Conservation (phyloP, 2,329 filamentous ascomycete species). For the Scortechinia acanthostroma region DNA sequence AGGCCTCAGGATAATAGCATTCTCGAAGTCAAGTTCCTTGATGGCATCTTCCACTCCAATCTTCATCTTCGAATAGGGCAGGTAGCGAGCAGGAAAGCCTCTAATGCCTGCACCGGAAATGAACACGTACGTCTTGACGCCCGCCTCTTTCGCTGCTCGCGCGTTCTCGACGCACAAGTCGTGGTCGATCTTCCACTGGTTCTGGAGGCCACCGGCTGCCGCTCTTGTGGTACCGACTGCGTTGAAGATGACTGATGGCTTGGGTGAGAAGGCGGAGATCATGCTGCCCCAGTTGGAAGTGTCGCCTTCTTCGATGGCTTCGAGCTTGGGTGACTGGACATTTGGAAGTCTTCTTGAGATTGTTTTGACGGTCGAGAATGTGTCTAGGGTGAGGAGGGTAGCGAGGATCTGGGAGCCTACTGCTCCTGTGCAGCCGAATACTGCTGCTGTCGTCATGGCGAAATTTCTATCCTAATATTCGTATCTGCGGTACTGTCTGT, state of each 20-base stretch:
- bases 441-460: constrained; percentile 36
- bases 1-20: constrained; percentile 68
- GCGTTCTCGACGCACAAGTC: constrained; percentile 79
- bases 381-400: constrained; percentile 45
- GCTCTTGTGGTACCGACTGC: constrained; percentile 74
- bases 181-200: constrained; percentile 82
- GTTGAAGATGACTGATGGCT: constrained; percentile 65
- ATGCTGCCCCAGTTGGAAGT: constrained; percentile 59
- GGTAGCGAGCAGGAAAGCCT: constrained; percentile 25
- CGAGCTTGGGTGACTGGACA: constrained; percentile 45
- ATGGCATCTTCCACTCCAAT: constrained; percentile 77
- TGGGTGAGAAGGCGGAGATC: constrained; percentile 45
- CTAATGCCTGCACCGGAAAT: constrained; percentile 52
- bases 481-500: no score
- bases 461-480: no score
- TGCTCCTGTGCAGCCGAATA: constrained; percentile 63
- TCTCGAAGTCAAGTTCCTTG: constrained; percentile 66
- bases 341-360: constrained; percentile 61
- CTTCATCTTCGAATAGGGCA: constrained; percentile 68
- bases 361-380: constrained; percentile 41
- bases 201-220: constrained; percentile 67
- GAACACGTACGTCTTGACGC: constrained; percentile 70
- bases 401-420: constrained; percentile 70
- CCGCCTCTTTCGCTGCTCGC: constrained; percentile 64
- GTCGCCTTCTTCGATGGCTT: constrained; percentile 61